Conservation (phyloP, 371 early-diverging fungal genomes). For the Circinella umbellata region DNA sequence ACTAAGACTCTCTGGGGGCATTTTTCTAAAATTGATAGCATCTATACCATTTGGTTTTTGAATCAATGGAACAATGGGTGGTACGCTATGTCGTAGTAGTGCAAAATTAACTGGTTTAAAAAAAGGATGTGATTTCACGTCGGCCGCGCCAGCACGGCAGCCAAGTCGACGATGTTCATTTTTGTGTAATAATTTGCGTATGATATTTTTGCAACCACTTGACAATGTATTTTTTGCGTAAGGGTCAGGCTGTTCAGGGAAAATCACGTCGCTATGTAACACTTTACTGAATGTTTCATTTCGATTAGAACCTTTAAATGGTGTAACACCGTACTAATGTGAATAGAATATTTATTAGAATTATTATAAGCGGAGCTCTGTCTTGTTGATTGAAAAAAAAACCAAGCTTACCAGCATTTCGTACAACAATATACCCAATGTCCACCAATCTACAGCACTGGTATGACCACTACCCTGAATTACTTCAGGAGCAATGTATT, state of each 20-base stretch:
- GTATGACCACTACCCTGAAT: conserved; percentile 93
- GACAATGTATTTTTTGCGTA: conserved; percentile 33
- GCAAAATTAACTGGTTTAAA: conserved; percentile 96
- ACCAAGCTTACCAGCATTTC: conserved; percentile 85
- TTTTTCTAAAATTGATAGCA: conserved; percentile 72
- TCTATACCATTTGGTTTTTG: conserved; percentile 65
- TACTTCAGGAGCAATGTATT: conserved; percentile 97
- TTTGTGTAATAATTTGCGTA: conserved; percentile 86
- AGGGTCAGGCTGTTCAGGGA: conserved; percentile 50
- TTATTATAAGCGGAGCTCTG: background rate
- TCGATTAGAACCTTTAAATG: conserved; percentile 90
- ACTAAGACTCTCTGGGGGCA: conserved; percentile 65
- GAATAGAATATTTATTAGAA: background rate
- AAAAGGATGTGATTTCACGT: conserved; percentile 92
- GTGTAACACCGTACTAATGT: conserved; percentile 77
- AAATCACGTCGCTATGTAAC: conserved; percentile 14
- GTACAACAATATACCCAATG: conserved; percentile 92
- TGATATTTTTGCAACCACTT: conserved; percentile 70
- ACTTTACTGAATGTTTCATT: conserved; percentile 74
- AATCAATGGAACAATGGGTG: conserved; percentile 88
- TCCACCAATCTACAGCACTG: conserved; percentile 98
- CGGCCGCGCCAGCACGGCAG: conserved; percentile 88
- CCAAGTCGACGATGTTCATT: conserved; percentile 89
- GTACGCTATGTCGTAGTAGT: conserved; percentile 78
- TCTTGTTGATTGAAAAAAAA: background rate